These are phyloP conservation scores for Diaporthe sp. DNA, from an alignment of 2,329 filamentous ascomycete genomes.

Conservation along the genomic window DNA sequence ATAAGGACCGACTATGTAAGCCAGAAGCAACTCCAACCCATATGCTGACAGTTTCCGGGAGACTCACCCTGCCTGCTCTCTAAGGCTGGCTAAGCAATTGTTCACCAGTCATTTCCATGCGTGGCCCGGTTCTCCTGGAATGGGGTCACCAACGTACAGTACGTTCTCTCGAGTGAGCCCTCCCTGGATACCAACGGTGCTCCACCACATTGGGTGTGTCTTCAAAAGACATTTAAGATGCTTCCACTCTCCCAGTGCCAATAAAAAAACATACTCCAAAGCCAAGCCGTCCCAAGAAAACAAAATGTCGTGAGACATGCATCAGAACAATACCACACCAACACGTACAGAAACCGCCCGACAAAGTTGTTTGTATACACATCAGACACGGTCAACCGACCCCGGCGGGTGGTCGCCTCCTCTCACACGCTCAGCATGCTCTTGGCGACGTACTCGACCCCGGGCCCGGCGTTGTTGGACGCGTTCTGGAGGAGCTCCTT, in stretches of 20 bases:
- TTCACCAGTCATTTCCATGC: neutral
- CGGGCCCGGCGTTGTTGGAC: conserved; percentile 53
- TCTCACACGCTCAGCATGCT: conserved; percentile 53
- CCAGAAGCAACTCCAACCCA: conserved; percentile 30
- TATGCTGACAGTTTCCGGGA: conserved; percentile 8
- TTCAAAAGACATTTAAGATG: neutral
- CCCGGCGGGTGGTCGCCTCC: neutral
- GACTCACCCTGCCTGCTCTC: conserved; percentile 8
- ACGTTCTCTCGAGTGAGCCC: conserved; percentile 18
- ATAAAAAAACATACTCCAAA: conserved; percentile 16
- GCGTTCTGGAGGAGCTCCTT: conserved; percentile 59
- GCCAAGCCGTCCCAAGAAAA: neutral
- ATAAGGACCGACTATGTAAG: conserved; percentile 14
- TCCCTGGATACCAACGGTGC: neutral
- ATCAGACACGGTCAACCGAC: neutral
- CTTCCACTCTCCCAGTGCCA: neutral
- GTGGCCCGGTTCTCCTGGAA: conserved; percentile 38
- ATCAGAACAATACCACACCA: conserved; percentile 2
- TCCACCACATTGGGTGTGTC: neutral
- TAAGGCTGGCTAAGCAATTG: conserved; percentile 2
- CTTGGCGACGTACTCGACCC: conserved; percentile 55
- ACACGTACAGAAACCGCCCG: neutral
- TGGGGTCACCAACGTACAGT: conserved; percentile 14
- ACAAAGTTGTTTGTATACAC: neutral
- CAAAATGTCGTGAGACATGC: conserved; percentile 26